Evolutionary conservation across 768 basidiomycete species (phyloP), one percentile per base, ranked within the genome.

Genomic region (Hypholoma fasciculare): DNA sequence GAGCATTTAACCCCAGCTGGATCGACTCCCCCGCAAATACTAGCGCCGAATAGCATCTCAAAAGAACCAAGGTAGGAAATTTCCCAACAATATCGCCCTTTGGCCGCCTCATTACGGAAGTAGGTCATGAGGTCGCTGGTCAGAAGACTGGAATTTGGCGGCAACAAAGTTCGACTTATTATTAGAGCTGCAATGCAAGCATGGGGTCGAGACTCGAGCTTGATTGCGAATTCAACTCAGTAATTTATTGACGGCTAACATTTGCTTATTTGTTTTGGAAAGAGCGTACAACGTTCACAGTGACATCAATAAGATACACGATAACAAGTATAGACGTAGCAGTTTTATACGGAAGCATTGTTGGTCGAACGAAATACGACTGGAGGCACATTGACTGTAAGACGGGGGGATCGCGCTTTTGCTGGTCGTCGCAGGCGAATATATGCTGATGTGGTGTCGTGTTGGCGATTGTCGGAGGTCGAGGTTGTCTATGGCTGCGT

Each of bases 311-410:
- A 60, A 57, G 38, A 62, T 62, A 65, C 59, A 65, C 53, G 57
- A 59, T 27, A 58, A 46, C 44, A 65, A 30, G 58, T 65, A 51
- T 58, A 62, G 44, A 58, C 56, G 56, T 42, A 47, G 59, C 53
- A 58, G 44, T 49, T 16, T 52, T 56, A 60, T 23, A 23, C 23
- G 46, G 54, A 60, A 47, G 54, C 51, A 23, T 52, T 40, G 48
- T 38, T 38, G 23, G 37, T 55, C 44, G 61, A 61, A 57, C 63
- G 54, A 60, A 56, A 62, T 57, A 52, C 50, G 56, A 49, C 51
- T 43, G 57, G 20, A 56, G 43, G 23, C 23, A 19, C 49, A 17
- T 39, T 52, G 37, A 23, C 50, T 2, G 38, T 2, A 39, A 39
- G 38, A 39, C 50, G 1, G 23, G 23, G 23, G 23, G 23, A 23